A percentile compares a stretch with the other conserved stretches of the same genome.
These are phyloP conservation scores for Lathyrus oleraceus DNA, from an alignment of 306 rosid species.

Conservation along the genomic window DNA sequence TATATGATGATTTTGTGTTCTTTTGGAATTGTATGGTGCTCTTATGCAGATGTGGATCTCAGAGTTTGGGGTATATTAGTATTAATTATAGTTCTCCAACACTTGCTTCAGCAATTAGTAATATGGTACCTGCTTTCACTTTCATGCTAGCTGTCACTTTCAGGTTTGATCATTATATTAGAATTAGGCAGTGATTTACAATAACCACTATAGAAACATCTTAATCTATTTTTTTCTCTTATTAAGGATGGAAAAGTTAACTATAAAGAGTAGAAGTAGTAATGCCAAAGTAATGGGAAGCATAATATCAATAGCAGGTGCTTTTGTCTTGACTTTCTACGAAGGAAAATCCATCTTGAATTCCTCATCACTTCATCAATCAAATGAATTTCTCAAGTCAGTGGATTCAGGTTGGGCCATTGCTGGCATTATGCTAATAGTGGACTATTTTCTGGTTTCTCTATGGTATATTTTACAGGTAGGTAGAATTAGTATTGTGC, in stretches of 20 bases:
- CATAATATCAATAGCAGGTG: constrained; percentile 75
- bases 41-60: constrained; percentile 63
- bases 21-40: constrained; percentile 4
- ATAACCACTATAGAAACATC: too few species aligned
- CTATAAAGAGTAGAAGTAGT: constrained; percentile 57
- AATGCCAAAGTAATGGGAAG: constrained; percentile 83
- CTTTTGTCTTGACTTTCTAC: constrained; percentile 80
- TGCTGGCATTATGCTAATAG: constrained; percentile 67
- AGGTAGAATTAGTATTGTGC: constrained; percentile 45
- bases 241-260: constrained; percentile 77
- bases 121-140: constrained; percentile 86
- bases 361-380: constrained; percentile 33
- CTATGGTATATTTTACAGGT: constrained; percentile 90
- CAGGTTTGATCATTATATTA: constrained; percentile 49
- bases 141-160: constrained; percentile 77
- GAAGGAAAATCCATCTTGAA: constrained; percentile 64
- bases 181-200: neutral
- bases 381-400: constrained; percentile 34
- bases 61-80: constrained; percentile 70
- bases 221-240: neutral
- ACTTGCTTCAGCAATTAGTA: constrained; percentile 87
- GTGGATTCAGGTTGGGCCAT: constrained; percentile 55
- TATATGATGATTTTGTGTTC: neutral
- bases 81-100: constrained; percentile 80
- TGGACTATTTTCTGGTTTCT: constrained; percentile 66